phyloP scores from a whole-genome alignment of 2,329 filamentous ascomycete genomes.

The Xylariaceae sp. region DNA sequence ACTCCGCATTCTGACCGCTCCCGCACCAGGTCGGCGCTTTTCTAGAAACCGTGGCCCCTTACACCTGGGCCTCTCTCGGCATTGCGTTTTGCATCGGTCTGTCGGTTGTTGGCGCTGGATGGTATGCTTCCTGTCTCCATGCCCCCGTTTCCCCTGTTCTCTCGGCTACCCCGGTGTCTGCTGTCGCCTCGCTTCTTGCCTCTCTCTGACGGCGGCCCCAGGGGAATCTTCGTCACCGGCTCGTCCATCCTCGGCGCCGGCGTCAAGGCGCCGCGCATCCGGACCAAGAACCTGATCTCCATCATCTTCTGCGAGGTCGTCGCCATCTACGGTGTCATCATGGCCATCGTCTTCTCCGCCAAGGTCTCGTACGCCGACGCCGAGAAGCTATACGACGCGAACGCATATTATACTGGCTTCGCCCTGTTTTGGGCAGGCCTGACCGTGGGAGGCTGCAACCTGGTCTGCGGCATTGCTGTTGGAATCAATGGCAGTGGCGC shows the following conservation, averaged over 20 bases:
- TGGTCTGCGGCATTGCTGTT: slow-evolving; percentile 92
- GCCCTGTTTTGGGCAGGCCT: slow-evolving; percentile 94
- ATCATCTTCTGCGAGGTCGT: slow-evolving; percentile 99
- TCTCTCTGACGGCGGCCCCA: slow-evolving; percentile 30
- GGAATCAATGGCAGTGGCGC: slow-evolving; percentile 98
- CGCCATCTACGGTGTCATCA: slow-evolving; percentile 99
- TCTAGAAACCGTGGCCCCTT: slow-evolving; percentile 88
- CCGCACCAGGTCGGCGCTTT: slow-evolving; percentile 84
- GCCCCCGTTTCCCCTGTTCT: neutral
- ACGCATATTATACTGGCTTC: slow-evolving; percentile 89
- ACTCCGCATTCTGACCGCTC: slow-evolving; percentile 18
- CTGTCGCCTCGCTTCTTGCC: slow-evolving; percentile 1
- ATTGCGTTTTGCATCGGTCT: slow-evolving; percentile 92
- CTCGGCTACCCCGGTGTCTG: slow-evolving; percentile 1
- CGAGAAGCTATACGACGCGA: slow-evolving; percentile 61
- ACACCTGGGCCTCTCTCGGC: slow-evolving; percentile 84
- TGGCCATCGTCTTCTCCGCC: slow-evolving; percentile 95
- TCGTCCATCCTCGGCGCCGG: slow-evolving; percentile 95
- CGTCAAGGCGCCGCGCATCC: slow-evolving; percentile 93
- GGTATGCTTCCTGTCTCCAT: slow-evolving; percentile 47
- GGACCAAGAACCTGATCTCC: slow-evolving; percentile 98
- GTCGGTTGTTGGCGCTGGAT: slow-evolving; percentile 94
- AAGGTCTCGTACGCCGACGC: slow-evolving; percentile 64
- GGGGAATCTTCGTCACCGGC: slow-evolving; percentile 98
- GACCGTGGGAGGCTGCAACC: slow-evolving; percentile 90